Base-by-base conservation (phyloP, 371 early-diverging fungal genomes). In the Rhizopus arrhizus region DNA sequence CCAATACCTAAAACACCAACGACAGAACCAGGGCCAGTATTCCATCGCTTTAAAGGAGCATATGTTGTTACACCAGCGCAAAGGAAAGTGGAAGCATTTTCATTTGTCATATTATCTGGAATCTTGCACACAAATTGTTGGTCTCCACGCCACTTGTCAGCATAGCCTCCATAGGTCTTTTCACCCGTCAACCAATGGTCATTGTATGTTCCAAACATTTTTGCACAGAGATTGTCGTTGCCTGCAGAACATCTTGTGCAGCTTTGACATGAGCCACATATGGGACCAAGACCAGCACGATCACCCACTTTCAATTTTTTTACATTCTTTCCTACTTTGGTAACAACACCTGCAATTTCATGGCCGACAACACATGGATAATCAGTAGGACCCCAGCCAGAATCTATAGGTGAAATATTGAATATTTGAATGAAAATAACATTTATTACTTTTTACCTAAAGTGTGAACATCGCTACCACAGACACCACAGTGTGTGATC, bases 281-380 rank as follows among this genome's bases (percentile, higher is more conserved):
- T 81, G 47, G 79, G 81, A 35, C 89, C 89, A 28, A 84, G 82
- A 12, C 91, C 91, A 38, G 89, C 91, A 15, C 80, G 52, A 58
- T 88, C 86, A 45, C 89, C 92, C 32, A 88, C 72, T 33, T 73
- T 56, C 33, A 86, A 54, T 34, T 80, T 53, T 1, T 56, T 64
- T 6, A 83, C 82, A 40, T 73, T 63, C 3, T 63, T 67, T 38
- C 89, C 89, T 29, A 71, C 71, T 4, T 73, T 70, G 4, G 78
- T 72, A 11, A 86, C 78, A 33, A 66, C 49, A 51, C 83, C 83
- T 40, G 81, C 65, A 36, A 87, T 82, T 59, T 85, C 84, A 59
- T 88, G 89, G n/a, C 89, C 88, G 13, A 83, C 82, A 33, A 85
- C 75, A 15, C 53, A 49, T 6, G 87, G 86, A 61, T 75, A 87